phyloP scores from a whole-genome alignment of 2,329 filamentous ascomycete species.

The Parafenestella ontariensis region DNA sequence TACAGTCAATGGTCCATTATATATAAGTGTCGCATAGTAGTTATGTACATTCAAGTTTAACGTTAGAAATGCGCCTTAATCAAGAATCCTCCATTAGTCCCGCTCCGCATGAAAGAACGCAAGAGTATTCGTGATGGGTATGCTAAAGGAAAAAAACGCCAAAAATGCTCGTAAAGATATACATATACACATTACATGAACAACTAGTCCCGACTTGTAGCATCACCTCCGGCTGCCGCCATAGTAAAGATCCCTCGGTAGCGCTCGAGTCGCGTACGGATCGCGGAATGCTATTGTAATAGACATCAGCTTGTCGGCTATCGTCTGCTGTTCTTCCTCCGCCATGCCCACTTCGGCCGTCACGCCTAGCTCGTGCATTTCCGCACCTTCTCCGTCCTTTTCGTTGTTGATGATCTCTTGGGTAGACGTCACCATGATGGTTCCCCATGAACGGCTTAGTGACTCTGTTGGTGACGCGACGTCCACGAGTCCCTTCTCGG shows the following conservation, averaged over 20 bases:
- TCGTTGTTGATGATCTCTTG: conserved; percentile 44
- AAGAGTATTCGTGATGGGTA: conserved; percentile 10
- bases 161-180: neutral
- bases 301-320: conserved; percentile 48
- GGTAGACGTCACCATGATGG: conserved; percentile 50
- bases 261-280: conserved; percentile 20
- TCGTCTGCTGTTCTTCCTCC: conserved; percentile 50
- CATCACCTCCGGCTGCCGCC: conserved; percentile 14
- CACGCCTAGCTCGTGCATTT: conserved; percentile 44
- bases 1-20: neutral
- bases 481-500: conserved; percentile 40
- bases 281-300: conserved; percentile 43
- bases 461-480: conserved; percentile 6
- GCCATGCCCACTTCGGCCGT: conserved; percentile 41
- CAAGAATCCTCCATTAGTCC: neutral
- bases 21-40: too few species aligned
- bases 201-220: neutral
- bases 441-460: conserved; percentile 38
- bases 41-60: too few species aligned
- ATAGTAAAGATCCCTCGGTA: conserved; percentile 19
- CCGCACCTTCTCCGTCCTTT: conserved; percentile 30
- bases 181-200: neutral
- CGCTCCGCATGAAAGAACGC: neutral
- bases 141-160: conserved; percentile 1
- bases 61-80: neutral